Conservation (phyloP, 2,329 filamentous ascomycete genomes). For the Fusarium verticillioides region DNA sequence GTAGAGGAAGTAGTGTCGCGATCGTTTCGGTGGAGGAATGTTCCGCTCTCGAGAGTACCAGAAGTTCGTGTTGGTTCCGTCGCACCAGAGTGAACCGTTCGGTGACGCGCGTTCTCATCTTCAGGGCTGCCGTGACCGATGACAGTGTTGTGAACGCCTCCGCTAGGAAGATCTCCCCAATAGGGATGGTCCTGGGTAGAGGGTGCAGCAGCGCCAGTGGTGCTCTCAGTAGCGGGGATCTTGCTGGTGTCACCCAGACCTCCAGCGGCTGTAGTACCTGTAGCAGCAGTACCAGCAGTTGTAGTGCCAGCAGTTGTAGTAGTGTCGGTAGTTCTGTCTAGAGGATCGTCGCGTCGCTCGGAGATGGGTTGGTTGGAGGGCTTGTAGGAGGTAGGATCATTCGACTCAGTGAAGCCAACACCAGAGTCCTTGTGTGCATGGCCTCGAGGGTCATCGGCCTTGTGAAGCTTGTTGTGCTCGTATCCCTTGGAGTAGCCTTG, state of each 20-base stretch:
- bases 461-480: constrained; percentile 39
- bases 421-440: constrained; percentile 33
- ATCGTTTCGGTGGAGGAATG: not conserved
- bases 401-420: constrained; percentile 11
- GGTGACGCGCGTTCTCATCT: constrained; percentile 14
- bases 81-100: not conserved
- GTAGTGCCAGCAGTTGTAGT: not conserved
- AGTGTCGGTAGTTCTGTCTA: not conserved
- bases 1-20: not conserved
- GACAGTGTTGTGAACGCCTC: constrained; percentile 18
- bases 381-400: not conserved
- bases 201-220: not conserved
- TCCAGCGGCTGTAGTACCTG: not conserved
- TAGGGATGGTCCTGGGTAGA: constrained; percentile 28
- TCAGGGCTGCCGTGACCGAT: constrained; percentile 28
- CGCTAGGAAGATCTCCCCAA: constrained; percentile 33
- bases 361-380: not conserved
- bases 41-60: constrained; percentile 1
- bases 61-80: not conserved
- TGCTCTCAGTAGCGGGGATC: not conserved
- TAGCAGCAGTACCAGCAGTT: not conserved
- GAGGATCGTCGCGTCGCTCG: constrained; percentile 1
- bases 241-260: not conserved
- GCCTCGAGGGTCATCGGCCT: constrained; percentile 32
- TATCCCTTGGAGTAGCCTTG: constrained; percentile 7